Percentiles rank a stretch among this genome's conserved stretches.
Evolutionary conservation across 306 rosid genomes (phyloP).

Genomic region (Oxytropis ochrocephala): DNA sequence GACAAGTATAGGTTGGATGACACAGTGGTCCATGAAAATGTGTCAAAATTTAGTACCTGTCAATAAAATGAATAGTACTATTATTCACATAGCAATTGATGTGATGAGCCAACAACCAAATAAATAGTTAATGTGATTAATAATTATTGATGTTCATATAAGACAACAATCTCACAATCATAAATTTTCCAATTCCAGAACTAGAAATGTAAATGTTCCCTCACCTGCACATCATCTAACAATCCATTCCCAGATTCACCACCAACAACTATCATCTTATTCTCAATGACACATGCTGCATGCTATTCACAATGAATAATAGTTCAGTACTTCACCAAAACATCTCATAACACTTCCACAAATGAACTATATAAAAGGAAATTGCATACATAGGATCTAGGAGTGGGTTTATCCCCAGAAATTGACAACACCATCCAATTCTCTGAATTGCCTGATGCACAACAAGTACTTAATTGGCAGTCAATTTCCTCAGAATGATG

Average conservation of each 20-base stretch:
- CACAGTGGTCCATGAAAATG: conserved; percentile 75
- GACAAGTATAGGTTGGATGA: conserved; percentile 87
- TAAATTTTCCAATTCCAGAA: conserved; percentile 4
- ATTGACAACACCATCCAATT: conserved; percentile 69
- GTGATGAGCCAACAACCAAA: not conserved
- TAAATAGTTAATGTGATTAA: not conserved
- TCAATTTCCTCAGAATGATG: conserved; percentile 55
- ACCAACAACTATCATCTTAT: conserved; percentile 93
- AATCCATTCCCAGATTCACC: conserved; percentile 83
- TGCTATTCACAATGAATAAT: conserved; percentile 43
- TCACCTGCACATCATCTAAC: conserved; percentile 87
- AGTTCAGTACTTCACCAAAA: not conserved
- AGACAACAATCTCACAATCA: not conserved
- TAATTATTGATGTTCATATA: not conserved
- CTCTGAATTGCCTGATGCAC: conserved; percentile 56
- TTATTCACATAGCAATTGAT: too few relatives aligned
- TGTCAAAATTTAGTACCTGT: conserved; percentile 83
- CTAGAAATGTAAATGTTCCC: conserved; percentile 19
- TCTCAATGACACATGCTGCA: conserved; percentile 81
- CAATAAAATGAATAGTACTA: conserved; percentile 14
- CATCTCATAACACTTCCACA: not conserved
- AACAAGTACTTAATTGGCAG: conserved; percentile 39
- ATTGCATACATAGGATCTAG: conserved; percentile 39
- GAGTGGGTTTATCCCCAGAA: conserved; percentile 38
- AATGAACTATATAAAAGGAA: not conserved